A percentile compares a stretch with the other conserved stretches of the same genome.
Evolutionary conservation across 257 asterid genomes (phyloP).

Genomic region (Nicotiana otophora): DNA sequence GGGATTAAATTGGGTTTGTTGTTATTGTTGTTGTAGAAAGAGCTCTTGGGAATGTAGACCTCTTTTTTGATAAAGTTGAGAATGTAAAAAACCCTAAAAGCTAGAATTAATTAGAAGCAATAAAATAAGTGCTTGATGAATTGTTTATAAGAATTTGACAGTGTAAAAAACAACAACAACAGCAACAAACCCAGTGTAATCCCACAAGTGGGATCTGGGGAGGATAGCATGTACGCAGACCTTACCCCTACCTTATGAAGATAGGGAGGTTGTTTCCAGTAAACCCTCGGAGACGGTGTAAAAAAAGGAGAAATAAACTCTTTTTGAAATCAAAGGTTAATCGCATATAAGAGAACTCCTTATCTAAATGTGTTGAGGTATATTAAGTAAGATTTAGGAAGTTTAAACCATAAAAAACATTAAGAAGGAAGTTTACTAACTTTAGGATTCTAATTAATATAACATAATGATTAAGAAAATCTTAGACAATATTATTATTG

Average conservation of each 20-base stretch:
- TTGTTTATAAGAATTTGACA: background rate
- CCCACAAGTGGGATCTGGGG: too few relatives aligned
- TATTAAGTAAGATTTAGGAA: background rate
- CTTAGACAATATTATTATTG: too few relatives aligned
- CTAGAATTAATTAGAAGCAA: background rate
- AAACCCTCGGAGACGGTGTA: too few relatives aligned
- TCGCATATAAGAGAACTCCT: background rate
- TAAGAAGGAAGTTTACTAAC: background rate
- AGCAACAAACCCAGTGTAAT: too few relatives aligned
- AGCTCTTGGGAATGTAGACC: background rate
- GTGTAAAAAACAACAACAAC: background rate
- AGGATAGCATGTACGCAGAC: too few relatives aligned
- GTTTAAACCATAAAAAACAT: too few relatives aligned
- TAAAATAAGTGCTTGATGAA: background rate
- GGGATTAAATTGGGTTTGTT: too few relatives aligned
- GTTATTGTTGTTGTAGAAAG: background rate
- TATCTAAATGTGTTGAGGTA: background rate
- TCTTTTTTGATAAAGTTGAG: background rate
- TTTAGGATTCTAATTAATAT: background rate
- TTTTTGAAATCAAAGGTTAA: background rate
- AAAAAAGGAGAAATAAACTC: background rate
- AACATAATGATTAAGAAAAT: background rate
- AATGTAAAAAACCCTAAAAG: background rate
- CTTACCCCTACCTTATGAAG: too few relatives aligned
- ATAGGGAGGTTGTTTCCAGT: too few relatives aligned